Conservation (phyloP, 2,329 filamentous ascomycete genomes). For the Claviceps africana region DNA sequence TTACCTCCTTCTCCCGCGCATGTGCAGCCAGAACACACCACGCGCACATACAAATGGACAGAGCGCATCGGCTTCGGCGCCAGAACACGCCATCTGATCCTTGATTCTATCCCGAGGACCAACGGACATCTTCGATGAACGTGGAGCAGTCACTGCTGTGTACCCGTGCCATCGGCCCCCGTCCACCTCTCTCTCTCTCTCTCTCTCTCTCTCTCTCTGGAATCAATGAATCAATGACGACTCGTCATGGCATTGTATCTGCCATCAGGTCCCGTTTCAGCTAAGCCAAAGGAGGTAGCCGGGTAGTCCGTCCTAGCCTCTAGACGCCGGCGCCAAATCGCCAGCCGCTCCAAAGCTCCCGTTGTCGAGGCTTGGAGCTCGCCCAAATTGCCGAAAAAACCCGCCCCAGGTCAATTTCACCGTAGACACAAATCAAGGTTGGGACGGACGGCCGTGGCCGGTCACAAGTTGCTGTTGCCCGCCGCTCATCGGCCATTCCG, state of each 20-base stretch:
- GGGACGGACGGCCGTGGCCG: background rate
- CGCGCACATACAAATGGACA: background rate
- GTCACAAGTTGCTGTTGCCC: background rate
- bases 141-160: background rate
- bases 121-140: background rate
- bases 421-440: no score
- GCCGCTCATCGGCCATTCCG: background rate
- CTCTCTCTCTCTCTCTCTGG: background rate
- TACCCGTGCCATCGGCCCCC: background rate
- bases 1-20: background rate
- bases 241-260: background rate
- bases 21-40: background rate
- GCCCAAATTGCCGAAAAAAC: background rate
- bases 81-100: background rate
- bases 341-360: conserved; percentile 1
- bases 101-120: background rate
- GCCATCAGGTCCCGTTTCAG: conserved; percentile 4
- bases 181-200: background rate
- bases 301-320: background rate
- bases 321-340: background rate
- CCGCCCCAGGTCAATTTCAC: background rate
- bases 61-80: background rate
- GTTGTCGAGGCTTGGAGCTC: conserved; percentile 4
- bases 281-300: background rate
- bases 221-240: background rate